Evolutionary conservation across 2,329 filamentous ascomycete species (phyloP).

Genomic region (Coccinonectria pachysandricola): DNA sequence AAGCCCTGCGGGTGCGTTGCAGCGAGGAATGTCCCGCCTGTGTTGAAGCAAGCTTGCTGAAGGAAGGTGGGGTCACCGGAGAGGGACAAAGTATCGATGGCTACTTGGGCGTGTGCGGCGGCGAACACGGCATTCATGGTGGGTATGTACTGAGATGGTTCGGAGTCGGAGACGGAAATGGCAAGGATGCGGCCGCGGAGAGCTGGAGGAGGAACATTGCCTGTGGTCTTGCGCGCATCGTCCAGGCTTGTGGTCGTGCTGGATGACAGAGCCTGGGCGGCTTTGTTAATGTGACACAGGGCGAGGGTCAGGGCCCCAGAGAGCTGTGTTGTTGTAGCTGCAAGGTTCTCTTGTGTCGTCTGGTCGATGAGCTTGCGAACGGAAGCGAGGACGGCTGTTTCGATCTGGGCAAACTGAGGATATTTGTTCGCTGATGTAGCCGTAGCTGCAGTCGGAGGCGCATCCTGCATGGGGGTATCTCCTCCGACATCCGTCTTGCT

Average conservation of each 20-base stretch:
- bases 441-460: slow-evolving; percentile 24
- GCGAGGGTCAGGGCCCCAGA: slow-evolving; percentile 86
- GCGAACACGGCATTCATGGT: slow-evolving; percentile 99
- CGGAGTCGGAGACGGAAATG: slow-evolving; percentile 74
- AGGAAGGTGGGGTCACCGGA: slow-evolving; percentile 82
- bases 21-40: slow-evolving; percentile 45
- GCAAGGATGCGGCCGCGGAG: slow-evolving; percentile 64
- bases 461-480: slow-evolving; percentile 49
- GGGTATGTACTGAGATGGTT: slow-evolving; percentile 87
- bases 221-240: slow-evolving; percentile 24
- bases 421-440: slow-evolving; percentile 70
- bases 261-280: slow-evolving; percentile 53
- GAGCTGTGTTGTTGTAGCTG: slow-evolving; percentile 74
- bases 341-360: slow-evolving; percentile 55
- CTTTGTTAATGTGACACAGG: slow-evolving; percentile 82
- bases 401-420: slow-evolving; percentile 79
- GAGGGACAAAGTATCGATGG: slow-evolving; percentile 85
- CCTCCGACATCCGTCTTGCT: slow-evolving; percentile 25
- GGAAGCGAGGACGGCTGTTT: slow-evolving; percentile 66
- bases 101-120: slow-evolving; percentile 75
- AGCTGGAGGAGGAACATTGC: slow-evolving; percentile 20
- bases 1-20: slow-evolving; percentile 56
- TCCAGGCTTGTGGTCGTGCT: slow-evolving; percentile 37
- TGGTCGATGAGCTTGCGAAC: slow-evolving; percentile 61
- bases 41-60: slow-evolving; percentile 71